A percentile compares a stretch with the other conserved stretches of the same genome.
These are phyloP conservation scores for Gossypium davidsonii DNA, from an alignment of 441 rosid species.

Conservation along the genomic window DNA sequence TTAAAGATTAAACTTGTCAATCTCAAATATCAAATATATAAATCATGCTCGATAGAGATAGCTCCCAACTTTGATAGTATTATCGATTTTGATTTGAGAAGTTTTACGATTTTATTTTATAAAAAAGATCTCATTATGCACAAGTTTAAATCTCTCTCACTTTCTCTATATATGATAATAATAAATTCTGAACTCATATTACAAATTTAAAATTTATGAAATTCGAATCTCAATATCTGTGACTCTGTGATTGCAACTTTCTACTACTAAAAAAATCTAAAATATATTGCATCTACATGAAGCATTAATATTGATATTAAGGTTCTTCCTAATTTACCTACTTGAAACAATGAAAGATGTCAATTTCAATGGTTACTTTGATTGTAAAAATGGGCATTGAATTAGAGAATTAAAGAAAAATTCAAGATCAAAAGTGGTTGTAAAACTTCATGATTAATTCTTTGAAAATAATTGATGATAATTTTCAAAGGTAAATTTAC, in stretches of 20 bases:
- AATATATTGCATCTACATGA: not conserved
- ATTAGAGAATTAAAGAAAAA: not conserved
- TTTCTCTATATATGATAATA: too few species aligned
- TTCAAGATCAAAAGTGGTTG: not conserved
- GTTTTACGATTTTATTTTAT: too few species aligned
- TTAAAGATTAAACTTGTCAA: not conserved
- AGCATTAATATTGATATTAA: not conserved
- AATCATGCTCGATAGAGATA: not conserved
- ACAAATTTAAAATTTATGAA: not conserved
- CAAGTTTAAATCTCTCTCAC: too few species aligned
- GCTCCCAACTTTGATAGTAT: not conserved
- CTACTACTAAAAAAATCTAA: not conserved
- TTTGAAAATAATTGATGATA: slow-evolving; percentile 7
- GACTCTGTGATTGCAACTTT: not conserved
- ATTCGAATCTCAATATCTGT: not conserved
- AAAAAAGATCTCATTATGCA: too few species aligned
- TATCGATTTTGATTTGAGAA: too few species aligned
- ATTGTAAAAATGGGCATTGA: slow-evolving; percentile 11
- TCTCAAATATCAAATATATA: not conserved
- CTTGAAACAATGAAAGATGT: slow-evolving; percentile 17
- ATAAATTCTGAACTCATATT: too few species aligned
- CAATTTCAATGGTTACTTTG: slow-evolving; percentile 16
- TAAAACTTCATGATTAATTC: slow-evolving; percentile 1
- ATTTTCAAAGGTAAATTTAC: slow-evolving; percentile 7
- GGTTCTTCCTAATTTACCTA: slow-evolving; percentile 1